These are phyloP conservation scores for Tricholoma hemisulphureum DNA, from an alignment of 768 basidiomycete species.

Conservation along the genomic window DNA sequence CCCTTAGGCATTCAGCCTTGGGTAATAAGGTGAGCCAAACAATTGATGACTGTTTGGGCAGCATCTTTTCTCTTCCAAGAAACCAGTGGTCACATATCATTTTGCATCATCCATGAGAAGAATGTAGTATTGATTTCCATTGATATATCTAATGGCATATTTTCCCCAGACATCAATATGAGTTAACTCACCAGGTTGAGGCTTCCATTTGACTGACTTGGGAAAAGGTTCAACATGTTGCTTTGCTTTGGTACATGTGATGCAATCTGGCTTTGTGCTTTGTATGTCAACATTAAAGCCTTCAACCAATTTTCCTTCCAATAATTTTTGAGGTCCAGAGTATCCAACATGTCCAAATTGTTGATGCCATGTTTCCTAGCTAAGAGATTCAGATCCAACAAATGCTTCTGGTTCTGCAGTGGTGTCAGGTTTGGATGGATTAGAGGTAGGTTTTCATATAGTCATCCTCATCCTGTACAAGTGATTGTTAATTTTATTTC, in stretches of 20 bases:
- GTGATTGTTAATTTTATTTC: background rate
- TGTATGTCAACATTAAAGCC: background rate
- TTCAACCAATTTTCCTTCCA: background rate
- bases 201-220: background rate
- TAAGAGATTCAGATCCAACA: background rate
- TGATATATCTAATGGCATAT: too few species aligned
- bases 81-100: background rate
- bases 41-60: background rate
- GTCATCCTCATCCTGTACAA: background rate
- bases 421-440: background rate
- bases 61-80: background rate
- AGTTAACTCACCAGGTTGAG: slow-evolving; percentile 9
- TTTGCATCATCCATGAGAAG: background rate
- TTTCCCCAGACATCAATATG: slow-evolving; percentile 6
- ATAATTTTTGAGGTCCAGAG: background rate
- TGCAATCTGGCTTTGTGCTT: slow-evolving; percentile 1
- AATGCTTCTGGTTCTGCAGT: too few species aligned
- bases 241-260: slow-evolving; percentile 1
- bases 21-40: too few species aligned
- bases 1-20: background rate
- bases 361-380: background rate
- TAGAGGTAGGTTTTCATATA: background rate
- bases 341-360: slow-evolving; percentile 2
- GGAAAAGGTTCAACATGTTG: slow-evolving; percentile 4
- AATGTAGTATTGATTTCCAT: background rate